Percentiles rank a stretch among this genome's conserved stretches.
phyloP scores from a whole-genome alignment of 306 rosid genomes.

The Prunus campanulata region DNA sequence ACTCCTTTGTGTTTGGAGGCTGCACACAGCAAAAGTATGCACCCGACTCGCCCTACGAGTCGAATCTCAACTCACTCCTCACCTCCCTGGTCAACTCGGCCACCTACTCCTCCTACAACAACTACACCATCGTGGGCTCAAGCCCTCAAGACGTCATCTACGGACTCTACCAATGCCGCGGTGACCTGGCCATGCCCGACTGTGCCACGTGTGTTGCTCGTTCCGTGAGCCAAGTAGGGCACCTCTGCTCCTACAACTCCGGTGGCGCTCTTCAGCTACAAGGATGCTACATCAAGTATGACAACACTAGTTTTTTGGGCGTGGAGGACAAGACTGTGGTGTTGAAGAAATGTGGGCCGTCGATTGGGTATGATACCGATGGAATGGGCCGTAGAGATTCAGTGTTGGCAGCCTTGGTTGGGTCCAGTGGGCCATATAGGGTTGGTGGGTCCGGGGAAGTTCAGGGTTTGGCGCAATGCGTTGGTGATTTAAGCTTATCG shows the following conservation, averaged over 20 bases:
- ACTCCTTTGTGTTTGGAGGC: constrained; percentile 71
- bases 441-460: constrained; percentile 67
- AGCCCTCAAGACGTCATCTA: constrained; percentile 41
- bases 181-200: constrained; percentile 84
- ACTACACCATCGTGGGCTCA: constrained; percentile 63
- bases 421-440: constrained; percentile 57
- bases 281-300: constrained; percentile 85
- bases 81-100: constrained; percentile 86
- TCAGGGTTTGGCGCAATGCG: constrained; percentile 69
- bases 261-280: constrained; percentile 81
- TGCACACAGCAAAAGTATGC: constrained; percentile 69
- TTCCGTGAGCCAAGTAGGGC: constrained; percentile 45
- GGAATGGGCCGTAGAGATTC: constrained; percentile 51
- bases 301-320: constrained; percentile 62
- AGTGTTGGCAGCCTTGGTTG: constrained; percentile 41
- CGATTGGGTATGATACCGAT: constrained; percentile 45
- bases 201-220: constrained; percentile 69
- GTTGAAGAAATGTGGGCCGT: constrained; percentile 76
- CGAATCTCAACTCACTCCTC: constrained; percentile 82
- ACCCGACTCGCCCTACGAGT: constrained; percentile 60
- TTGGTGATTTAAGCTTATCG: constrained; percentile 55
- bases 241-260: constrained; percentile 43
- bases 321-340: constrained; percentile 76
- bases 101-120: constrained; percentile 81
- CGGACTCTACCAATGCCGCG: constrained; percentile 95